These are phyloP conservation scores for Penicillium glabrum DNA, from an alignment of 2,329 filamentous ascomycete species.

Conservation along the genomic window DNA sequence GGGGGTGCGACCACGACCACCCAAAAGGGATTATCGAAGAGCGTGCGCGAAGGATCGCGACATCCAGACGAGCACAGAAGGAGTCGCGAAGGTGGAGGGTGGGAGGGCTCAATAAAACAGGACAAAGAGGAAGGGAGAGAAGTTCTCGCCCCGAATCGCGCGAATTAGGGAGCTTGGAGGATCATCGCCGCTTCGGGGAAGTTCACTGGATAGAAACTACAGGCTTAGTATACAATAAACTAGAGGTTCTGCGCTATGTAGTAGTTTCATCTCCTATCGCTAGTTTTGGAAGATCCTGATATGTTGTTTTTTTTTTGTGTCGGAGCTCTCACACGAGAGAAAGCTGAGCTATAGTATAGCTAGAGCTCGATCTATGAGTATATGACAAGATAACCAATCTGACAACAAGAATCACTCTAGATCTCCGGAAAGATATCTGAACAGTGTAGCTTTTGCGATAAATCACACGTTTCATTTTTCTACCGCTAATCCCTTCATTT, in stretches of 20 bases:
- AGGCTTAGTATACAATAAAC: neutral
- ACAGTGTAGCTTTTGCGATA: neutral
- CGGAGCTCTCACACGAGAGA: neutral
- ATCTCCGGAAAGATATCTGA: neutral
- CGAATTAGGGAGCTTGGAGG: slow-evolving; percentile 23
- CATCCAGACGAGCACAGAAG: slow-evolving; percentile 16
- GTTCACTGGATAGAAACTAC: slow-evolving; percentile 5
- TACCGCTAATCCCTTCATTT: neutral
- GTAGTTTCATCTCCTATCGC: neutral
- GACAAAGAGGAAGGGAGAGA: slow-evolving; percentile 25
- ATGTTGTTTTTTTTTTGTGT: neutral
- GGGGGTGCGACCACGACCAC: slow-evolving; percentile 18
- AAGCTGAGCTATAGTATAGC: neutral
- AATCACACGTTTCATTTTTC: neutral
- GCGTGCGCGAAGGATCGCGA: slow-evolving; percentile 16
- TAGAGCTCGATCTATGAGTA: neutral
- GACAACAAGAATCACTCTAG: neutral
- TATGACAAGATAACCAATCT: neutral
- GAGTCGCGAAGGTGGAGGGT: slow-evolving; percentile 3
- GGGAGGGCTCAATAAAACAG: slow-evolving; percentile 15
- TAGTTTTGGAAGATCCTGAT: neutral
- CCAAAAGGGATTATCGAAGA: slow-evolving; percentile 17
- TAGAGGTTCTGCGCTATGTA: neutral
- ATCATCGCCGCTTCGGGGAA: slow-evolving; percentile 26
- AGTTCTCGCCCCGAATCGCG: slow-evolving; percentile 21